phyloP scores from a whole-genome alignment of 2,329 filamentous ascomycete genomes.

The Talaromyces piceae region DNA sequence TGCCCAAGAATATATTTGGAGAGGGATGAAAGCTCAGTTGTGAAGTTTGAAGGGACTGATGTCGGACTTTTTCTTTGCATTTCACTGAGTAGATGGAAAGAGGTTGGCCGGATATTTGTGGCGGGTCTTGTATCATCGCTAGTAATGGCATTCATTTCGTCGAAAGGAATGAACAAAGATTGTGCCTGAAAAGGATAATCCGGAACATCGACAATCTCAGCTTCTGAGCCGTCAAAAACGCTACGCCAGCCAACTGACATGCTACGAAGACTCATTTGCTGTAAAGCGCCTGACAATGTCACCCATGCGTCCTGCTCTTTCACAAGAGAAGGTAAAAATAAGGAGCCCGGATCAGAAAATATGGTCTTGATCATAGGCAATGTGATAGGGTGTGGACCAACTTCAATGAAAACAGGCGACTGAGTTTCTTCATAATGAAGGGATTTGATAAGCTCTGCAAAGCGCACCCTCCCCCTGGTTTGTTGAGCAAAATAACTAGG shows the following conservation, averaged over 20 bases:
- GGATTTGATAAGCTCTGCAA: too few species aligned
- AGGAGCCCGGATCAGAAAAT: background rate
- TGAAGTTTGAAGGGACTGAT: background rate
- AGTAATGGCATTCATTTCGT: background rate
- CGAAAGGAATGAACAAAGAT: background rate
- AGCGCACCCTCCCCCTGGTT: background rate
- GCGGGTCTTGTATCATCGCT: background rate
- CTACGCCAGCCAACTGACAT: background rate
- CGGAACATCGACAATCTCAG: background rate
- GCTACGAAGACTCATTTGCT: background rate
- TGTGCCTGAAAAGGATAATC: background rate
- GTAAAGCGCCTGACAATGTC: background rate
- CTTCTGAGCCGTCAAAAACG: background rate
- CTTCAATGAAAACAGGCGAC: background rate
- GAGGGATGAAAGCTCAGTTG: background rate
- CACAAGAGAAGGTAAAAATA: background rate
- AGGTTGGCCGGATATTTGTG: background rate
- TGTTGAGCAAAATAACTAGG: background rate
- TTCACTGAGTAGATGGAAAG: too few species aligned
- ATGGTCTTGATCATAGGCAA: background rate
- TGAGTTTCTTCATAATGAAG: background rate
- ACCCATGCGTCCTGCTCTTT: background rate
- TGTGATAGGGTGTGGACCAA: background rate
- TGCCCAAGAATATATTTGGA: background rate
- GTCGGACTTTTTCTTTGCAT: background rate